Evolutionary conservation across 139 green algal species (phyloP).

Genomic region (Chlamydomonas incerta): DNA sequence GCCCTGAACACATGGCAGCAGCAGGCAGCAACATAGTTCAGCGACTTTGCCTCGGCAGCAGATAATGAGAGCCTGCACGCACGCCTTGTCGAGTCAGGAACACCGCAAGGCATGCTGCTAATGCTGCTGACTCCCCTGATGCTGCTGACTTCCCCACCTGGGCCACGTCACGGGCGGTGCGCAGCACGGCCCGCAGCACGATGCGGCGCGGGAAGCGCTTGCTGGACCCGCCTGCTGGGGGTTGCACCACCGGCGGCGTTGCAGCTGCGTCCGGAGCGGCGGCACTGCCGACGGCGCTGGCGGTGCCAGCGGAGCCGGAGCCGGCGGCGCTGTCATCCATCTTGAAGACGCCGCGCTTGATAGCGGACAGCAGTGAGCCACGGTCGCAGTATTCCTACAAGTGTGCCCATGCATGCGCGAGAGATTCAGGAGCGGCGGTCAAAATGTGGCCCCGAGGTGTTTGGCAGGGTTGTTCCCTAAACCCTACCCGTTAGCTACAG

Average conservation of each 20-base stretch:
- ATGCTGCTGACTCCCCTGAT: not conserved
- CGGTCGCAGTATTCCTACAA: slow-evolving; percentile 34
- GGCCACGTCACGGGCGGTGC: slow-evolving; percentile 10
- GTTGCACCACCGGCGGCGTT: too few relatives aligned
- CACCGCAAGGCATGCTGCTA: not conserved
- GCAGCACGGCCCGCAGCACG: slow-evolving; percentile 26
- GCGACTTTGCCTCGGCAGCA: too few relatives aligned
- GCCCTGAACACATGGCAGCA: not conserved
- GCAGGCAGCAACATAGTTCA: not conserved
- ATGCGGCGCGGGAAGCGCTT: slow-evolving; percentile 2
- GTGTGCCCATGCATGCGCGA: not conserved
- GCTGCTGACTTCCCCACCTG: slow-evolving; percentile 7
- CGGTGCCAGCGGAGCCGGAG: not conserved
- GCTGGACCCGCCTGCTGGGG: too few relatives aligned
- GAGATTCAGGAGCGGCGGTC: not conserved
- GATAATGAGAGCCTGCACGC: too few relatives aligned
- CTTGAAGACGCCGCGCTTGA: slow-evolving; percentile 21
- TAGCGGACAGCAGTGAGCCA: slow-evolving; percentile 19
- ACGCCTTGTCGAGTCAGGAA: too few relatives aligned
- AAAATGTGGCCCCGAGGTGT: too few relatives aligned
- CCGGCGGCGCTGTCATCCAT: not conserved
- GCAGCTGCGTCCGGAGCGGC: too few relatives aligned
- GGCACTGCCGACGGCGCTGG: not conserved
- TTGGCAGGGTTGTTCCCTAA: too few relatives aligned
- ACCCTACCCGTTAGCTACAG: too few relatives aligned